Percentiles rank a stretch among this genome's conserved stretches.
These are phyloP conservation scores for Melastoma malabathricum DNA, from an alignment of 345 rosid genomes.

Conservation along the genomic window DNA sequence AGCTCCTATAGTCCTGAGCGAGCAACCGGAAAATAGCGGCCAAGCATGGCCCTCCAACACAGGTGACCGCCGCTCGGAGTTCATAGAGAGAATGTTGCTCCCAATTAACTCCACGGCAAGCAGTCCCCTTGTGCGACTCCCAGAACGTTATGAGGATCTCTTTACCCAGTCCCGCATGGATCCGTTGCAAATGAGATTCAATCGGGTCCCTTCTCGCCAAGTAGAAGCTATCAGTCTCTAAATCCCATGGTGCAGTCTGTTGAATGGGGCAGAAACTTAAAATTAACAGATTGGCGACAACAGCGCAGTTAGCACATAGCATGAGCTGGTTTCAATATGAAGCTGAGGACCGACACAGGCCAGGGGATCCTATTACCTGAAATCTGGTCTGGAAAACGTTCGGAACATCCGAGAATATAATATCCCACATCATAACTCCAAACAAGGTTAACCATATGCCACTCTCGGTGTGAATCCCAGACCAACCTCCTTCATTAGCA, in stretches of 20 bases:
- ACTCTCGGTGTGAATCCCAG: slow-evolving; percentile 75
- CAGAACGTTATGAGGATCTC: slow-evolving; percentile 69
- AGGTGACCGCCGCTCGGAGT: slow-evolving; percentile 74
- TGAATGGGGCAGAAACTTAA: background rate
- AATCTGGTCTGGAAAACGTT: slow-evolving; percentile 69
- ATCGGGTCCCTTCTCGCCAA: slow-evolving; percentile 33
- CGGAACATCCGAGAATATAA: slow-evolving; percentile 53
- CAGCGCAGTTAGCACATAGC: background rate
- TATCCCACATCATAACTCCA: slow-evolving; percentile 87
- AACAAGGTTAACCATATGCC: slow-evolving; percentile 90
- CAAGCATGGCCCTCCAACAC: slow-evolving; percentile 61
- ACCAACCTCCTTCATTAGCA: slow-evolving; percentile 75
- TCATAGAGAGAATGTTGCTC: slow-evolving; percentile 51
- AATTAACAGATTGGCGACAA: background rate
- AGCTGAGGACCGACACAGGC: background rate
- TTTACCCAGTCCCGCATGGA: slow-evolving; percentile 66
- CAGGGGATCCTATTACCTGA: slow-evolving; percentile 36
- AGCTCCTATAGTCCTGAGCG: slow-evolving; percentile 69
- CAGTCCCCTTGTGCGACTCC: slow-evolving; percentile 54
- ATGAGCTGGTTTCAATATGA: background rate
- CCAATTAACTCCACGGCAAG: slow-evolving; percentile 80
- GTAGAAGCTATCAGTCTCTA: slow-evolving; percentile 63
- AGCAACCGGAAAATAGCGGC: slow-evolving; percentile 60
- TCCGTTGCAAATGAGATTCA: slow-evolving; percentile 44
- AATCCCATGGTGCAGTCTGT: slow-evolving; percentile 81